These are phyloP conservation scores for Acacia pycnantha DNA, from an alignment of 331 rosid species.

Conservation along the genomic window DNA sequence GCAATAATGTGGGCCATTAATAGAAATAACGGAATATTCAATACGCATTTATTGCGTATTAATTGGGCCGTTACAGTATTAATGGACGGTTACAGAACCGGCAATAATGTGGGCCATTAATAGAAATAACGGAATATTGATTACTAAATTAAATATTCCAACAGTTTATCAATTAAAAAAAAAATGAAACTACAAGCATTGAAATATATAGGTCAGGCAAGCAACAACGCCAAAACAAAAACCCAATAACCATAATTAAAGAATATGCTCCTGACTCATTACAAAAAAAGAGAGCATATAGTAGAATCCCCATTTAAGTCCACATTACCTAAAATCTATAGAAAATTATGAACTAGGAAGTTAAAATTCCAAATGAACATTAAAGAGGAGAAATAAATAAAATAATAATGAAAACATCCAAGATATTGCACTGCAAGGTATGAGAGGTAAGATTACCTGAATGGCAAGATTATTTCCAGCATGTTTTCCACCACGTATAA, in stretches of 20 bases:
- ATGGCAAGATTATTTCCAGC: conserved; percentile 90
- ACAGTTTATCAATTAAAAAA: neutral
- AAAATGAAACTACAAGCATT: conserved; percentile 12
- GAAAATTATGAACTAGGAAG: conserved; percentile 1
- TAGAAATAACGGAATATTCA: too few species aligned
- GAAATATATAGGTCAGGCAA: conserved; percentile 13
- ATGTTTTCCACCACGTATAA: conserved; percentile 89
- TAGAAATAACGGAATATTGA: too few species aligned
- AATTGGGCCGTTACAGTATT: too few species aligned
- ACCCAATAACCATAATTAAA: neutral
- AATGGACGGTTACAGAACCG: too few species aligned
- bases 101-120: too few species aligned
- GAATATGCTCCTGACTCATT: conserved; percentile 4
- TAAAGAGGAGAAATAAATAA: neutral
- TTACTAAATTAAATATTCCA: too few species aligned
- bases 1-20: too few species aligned
- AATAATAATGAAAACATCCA: conserved; percentile 11
- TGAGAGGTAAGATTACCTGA: conserved; percentile 55
- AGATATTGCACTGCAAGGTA: neutral
- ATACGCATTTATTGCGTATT: too few species aligned
- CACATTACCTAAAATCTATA: neutral
- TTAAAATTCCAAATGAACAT: conserved; percentile 20
- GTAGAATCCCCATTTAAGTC: neutral
- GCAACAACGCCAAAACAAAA: conserved; percentile 23
- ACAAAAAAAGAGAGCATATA: neutral